Conservation (phyloP, 805 yeast species). For the Kodamaea jinghongensis region DNA sequence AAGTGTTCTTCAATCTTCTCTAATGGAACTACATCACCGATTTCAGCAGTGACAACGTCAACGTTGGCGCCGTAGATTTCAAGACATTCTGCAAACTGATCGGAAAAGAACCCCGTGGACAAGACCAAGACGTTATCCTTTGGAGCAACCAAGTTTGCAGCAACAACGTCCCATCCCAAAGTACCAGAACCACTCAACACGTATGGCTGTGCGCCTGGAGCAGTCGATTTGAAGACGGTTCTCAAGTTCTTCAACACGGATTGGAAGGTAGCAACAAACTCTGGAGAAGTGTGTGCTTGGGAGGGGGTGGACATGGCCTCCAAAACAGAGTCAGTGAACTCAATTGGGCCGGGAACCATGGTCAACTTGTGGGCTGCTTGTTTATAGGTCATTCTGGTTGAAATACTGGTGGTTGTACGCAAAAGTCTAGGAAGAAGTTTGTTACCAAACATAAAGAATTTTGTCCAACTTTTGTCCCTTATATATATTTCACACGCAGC, state of each 20-base stretch:
- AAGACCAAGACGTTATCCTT: conserved; percentile 76
- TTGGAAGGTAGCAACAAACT: conserved; percentile 73
- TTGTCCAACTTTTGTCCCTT: no score
- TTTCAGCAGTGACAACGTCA: conserved; percentile 65
- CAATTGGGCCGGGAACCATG: conserved; percentile 85
- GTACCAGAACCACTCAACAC: conserved; percentile 91
- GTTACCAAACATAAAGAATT: no score
- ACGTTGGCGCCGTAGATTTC: conserved; percentile 72
- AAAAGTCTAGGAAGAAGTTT: no score
- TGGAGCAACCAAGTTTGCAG: conserved; percentile 63
- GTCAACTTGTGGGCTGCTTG: conserved; percentile 46
- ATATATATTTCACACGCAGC: no score
- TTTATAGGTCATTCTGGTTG: conserved; percentile 37
- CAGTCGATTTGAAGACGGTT: conserved; percentile 67
- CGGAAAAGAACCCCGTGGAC: conserved; percentile 89
- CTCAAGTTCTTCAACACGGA: conserved; percentile 65
- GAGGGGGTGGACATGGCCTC: conserved; percentile 80
- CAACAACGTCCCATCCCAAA: conserved; percentile 90
- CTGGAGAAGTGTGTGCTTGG: conserved; percentile 86
- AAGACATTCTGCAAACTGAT: conserved; percentile 75
- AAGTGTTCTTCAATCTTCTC: conserved; percentile 56
- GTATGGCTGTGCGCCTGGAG: conserved; percentile 69
- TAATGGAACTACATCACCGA: conserved; percentile 69
- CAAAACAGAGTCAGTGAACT: conserved; percentile 76
- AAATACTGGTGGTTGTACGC: background rate